Base-by-base conservation (phyloP, 495 filamentous ascomycete genomes). In the Penicillium samsonianum region DNA sequence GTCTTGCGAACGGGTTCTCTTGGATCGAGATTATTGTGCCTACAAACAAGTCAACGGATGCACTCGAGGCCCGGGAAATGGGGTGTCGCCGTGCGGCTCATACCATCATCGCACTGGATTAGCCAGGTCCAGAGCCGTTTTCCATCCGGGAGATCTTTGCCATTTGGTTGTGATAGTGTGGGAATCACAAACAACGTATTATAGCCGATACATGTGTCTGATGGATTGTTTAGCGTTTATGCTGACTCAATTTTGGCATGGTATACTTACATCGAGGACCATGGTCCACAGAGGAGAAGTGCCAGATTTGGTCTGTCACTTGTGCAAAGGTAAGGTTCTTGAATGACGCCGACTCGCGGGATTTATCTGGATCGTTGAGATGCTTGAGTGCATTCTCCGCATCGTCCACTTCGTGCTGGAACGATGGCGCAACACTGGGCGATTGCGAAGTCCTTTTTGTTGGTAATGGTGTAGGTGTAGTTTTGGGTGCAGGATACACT, bases 151-250 rank as follows among this genome's bases (percentile, higher is more conserved):
- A 87, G 70, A 42, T 75, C 77, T 50, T 80, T 73, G 6, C 70
- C 70, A 57, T 76, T 73, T 6, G 65, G 46, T 28, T 64, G 53
- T 31, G 67, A 65, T 17, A 73, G 57, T 10, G 67, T 61, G 11
- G 72, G 74, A 19, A 84, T 72, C 35, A 84, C 80, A 62, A 90
- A 87, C 19, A 94, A 77, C 41, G 87, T 87, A 69, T 96, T 93
- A 62, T 89, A 92, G 11, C 91, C 91, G 50, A 94, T 74, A 62
- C 90, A 93, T 11, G 92, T 81, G 67, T 88, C 88, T 91, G 58
- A 20, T 33, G 14, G 16, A 6, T 23, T 30, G 8, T 16, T 33
- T 47, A 26, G 16, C 6, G 9, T 26, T n/a, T 17, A 23, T 14
- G 16, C 20, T 25, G 6, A 9, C 33, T 37, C 30, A 14, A 40